Base-by-base conservation (phyloP, 768 basidiomycete genomes). In the Mycena amicta region DNA sequence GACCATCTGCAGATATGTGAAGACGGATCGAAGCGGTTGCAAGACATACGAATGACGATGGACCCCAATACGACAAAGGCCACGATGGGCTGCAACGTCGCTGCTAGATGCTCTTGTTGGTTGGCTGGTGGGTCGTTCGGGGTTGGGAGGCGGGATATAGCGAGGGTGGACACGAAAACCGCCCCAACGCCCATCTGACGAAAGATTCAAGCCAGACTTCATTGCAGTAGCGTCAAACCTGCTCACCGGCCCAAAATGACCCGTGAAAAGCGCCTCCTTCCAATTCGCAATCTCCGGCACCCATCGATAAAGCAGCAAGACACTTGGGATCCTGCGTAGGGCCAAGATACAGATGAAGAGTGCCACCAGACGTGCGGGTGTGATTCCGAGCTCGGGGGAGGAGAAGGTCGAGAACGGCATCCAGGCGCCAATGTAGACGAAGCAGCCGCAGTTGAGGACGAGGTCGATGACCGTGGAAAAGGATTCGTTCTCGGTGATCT, bases 391-490 rank as follows among this genome's bases (percentile, higher is more conserved):
- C 6, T 79, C 80, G 2, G 82, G 78, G 5, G 71, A 70, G 50
- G 83, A 79, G 69, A 89, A 91, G 8, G 74, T 64, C 6, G 76
- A 63, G 64, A 92, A 90, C 0, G 89, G 88, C 12, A 92, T 71
- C 87, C 95, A 94, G 2, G 96, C 95, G 26, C 96, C 97, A 41
- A 84, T 90, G 68, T 92, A 92, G 26, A 93, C 78, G 71, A 93
- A 93, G 71, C 89, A 89, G 2, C 76, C 86, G 60, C 89, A 89
- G 64, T 92, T 92, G 53, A 92, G 78, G 25, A 97, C 79, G 60
- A 97, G 83, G 71, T 98, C 92, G 61, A 98, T 87, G 40, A 97
- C 91, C 25, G 93, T 88, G 1, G 93, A 89, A 70, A 99, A 98
- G 12, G 85, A 78, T 56, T 94, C 92, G 61, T 90, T 86, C 72